Base-by-base conservation (phyloP, 164 flowering plant genomes). In the Vitis labrusca region DNA sequence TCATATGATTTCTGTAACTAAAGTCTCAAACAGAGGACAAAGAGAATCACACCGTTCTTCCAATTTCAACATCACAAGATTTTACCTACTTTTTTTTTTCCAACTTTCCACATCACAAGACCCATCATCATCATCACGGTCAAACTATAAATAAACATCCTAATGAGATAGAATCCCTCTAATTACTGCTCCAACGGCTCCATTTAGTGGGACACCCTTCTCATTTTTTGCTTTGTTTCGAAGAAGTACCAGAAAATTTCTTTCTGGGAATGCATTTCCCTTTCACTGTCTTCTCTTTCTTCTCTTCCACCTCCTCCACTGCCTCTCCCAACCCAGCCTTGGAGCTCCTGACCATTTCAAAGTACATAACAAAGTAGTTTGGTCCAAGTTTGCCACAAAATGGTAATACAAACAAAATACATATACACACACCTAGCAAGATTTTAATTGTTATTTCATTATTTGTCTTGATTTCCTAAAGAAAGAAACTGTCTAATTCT, bases 201-300 rank as follows among this genome's bases (percentile, higher is more conserved):
- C 27, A 23, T 23, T 14, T 30, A 47, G 49, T 23, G 17, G 29
- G 50, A 16, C 53, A 57, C 66, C 7, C 50, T 69, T 37, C n/a
- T 19, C 67, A 65, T 44, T 69, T 75, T 62, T 37, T 65, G 49
- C 17, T 50, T 61, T 55, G 71, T 23, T 65, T 74, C 13, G 73
- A 64, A 48, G 63, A 66, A 7, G 72, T 37, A 37, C 6, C 32
- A 3, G 63, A 61, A 50, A 70, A 79, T 62, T 61, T 82, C 67
- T 62, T 86, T 12, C 83, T 58, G 8, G 92, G 92, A 23, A 86
- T 77, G 77, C 96, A 88, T 76, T 83, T 87, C 49, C 81, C 89
- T 70, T 71, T 82, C 73, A 44, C 17, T 5, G 16, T 47, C 47
- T 58, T 60, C 59, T 75, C 71, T 12, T 71, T 82, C 14, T 50